A percentile compares a stretch with the other conserved stretches of the same genome.
These are phyloP conservation scores for Diplocarpon mali DNA, from an alignment of 2,329 filamentous ascomycete genomes.

Conservation along the genomic window DNA sequence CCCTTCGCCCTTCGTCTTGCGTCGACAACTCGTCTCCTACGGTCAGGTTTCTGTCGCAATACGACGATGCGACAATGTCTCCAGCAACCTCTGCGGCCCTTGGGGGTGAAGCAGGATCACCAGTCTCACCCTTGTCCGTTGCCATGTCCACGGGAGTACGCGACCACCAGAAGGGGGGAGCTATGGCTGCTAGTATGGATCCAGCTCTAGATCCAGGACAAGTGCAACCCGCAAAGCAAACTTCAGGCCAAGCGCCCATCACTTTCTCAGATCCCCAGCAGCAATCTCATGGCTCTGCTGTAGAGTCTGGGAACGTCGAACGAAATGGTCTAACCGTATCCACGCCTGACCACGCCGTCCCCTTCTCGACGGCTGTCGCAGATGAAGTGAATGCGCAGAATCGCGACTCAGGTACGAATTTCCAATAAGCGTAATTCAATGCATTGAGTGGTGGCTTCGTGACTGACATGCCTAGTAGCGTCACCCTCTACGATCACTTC, in stretches of 20 bases:
- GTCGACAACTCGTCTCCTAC: too few species aligned
- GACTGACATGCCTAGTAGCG: constrained; percentile 12
- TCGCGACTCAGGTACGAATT: constrained; percentile 8
- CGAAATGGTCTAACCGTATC: constrained; percentile 4
- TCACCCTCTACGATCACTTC: constrained; percentile 9
- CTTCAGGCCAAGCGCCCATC: background rate
- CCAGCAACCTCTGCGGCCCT: constrained; percentile 11
- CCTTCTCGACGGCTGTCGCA: background rate
- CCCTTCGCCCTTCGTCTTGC: background rate
- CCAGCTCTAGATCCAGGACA: constrained; percentile 10
- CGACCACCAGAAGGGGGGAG: too few species aligned
- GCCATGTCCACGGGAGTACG: too few species aligned
- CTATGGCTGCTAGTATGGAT: too few species aligned
- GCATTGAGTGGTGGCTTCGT: background rate
- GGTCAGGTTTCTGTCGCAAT: background rate
- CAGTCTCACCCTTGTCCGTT: constrained; percentile 1
- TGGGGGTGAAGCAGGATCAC: constrained; percentile 11
- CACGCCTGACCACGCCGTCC: constrained; percentile 5
- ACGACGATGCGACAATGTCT: constrained; percentile 19
- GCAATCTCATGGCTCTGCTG: background rate
- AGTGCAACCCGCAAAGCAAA: constrained; percentile 7
- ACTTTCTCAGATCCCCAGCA: background rate
- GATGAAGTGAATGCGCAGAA: constrained; percentile 3
- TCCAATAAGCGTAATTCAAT: constrained; percentile 3
- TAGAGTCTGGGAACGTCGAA: background rate